Evolutionary conservation across 345 rosid species (phyloP).

Genomic region (Linum tenue): DNA sequence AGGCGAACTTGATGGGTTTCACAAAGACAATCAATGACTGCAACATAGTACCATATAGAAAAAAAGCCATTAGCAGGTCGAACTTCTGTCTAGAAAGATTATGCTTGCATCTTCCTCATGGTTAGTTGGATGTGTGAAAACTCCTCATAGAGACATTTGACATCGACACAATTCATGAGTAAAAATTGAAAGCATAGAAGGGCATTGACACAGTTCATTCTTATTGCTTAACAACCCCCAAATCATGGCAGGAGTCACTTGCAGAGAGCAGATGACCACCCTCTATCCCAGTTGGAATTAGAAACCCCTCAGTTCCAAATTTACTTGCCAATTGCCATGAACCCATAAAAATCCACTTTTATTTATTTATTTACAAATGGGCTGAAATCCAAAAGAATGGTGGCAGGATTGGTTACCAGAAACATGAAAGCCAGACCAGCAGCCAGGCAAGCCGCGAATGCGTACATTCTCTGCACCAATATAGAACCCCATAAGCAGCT

Average conservation of each 20-base stretch:
- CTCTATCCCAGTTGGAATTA: no score
- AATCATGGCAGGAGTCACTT: no score
- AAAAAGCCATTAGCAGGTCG: constrained; percentile 1
- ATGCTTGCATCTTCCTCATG: neutral
- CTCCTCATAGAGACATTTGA: no score
- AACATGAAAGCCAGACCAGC: constrained; percentile 65
- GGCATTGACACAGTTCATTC: no score
- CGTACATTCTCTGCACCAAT: constrained; percentile 58
- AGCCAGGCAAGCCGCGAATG: constrained; percentile 52
- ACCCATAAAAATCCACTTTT: no score
- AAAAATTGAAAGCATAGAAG: no score
- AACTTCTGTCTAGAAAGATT: neutral
- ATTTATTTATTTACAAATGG: no score
- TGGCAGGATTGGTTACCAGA: constrained; percentile 39
- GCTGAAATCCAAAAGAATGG: neutral
- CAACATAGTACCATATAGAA: constrained; percentile 12
- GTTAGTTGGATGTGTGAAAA: neutral
- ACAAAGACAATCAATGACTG: constrained; percentile 77
- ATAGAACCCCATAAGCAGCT: neutral
- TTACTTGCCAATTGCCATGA: no score
- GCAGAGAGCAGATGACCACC: no score
- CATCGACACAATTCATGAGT: no score
- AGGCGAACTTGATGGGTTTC: constrained; percentile 76
- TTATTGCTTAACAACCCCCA: no score
- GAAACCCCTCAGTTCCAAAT: no score